phyloP scores from a whole-genome alignment of 495 filamentous ascomycete genomes.

The Rhypophila decipiens region DNA sequence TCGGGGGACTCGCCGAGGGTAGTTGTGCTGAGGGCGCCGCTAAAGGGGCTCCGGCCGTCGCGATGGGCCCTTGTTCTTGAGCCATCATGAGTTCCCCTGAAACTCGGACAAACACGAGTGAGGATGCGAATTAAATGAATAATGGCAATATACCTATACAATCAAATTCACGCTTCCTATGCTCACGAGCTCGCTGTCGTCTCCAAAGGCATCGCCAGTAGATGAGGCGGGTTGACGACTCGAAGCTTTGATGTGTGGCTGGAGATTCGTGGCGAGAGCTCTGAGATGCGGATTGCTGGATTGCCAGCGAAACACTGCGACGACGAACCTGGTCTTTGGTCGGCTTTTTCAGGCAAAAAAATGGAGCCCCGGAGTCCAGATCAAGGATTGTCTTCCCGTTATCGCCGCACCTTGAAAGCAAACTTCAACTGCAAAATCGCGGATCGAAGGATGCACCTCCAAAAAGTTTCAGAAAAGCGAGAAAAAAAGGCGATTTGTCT shows the following conservation, averaged over 20 bases:
- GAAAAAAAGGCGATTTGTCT: too few species aligned
- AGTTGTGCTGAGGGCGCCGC: slow-evolving; percentile 28
- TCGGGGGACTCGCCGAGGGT: slow-evolving; percentile 13
- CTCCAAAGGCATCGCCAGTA: slow-evolving; percentile 34
- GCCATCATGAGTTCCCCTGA: slow-evolving; percentile 32
- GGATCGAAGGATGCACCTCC: too few species aligned
- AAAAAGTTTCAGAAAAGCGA: too few species aligned
- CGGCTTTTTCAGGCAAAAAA: too few species aligned
- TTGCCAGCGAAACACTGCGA: neutral
- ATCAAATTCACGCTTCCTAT: slow-evolving; percentile 8
- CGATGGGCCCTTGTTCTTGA: slow-evolving; percentile 34
- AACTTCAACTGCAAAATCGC: too few species aligned
- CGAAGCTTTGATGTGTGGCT: slow-evolving; percentile 43
- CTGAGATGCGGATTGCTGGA: neutral
- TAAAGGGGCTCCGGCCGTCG: slow-evolving; percentile 39
- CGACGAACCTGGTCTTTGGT: neutral
- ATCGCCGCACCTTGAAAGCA: too few species aligned
- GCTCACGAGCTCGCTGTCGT: slow-evolving; percentile 25
- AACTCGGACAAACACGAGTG: slow-evolving; percentile 10
- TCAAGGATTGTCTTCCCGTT: too few species aligned
- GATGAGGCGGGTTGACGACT: slow-evolving; percentile 15
- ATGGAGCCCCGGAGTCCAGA: too few species aligned
- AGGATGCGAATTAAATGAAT: slow-evolving; percentile 14
- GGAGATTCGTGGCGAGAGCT: slow-evolving; percentile 47
- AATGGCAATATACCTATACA: slow-evolving; percentile 7